Evolutionary conservation across 192 early-diverging fungal genomes (phyloP).

Genomic region (Endogone sp.): DNA sequence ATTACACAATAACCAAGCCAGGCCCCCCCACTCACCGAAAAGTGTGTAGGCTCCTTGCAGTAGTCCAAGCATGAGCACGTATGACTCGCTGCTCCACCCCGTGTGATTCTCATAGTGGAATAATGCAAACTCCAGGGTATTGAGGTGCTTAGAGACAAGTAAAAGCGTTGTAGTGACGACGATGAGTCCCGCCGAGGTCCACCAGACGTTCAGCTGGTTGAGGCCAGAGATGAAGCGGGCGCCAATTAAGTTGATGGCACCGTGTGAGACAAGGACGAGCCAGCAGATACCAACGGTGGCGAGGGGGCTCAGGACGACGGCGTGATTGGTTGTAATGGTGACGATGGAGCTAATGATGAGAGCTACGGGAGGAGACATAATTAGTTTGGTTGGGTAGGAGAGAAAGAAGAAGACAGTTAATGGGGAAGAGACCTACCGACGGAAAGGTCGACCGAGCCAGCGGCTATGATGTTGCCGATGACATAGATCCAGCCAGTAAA

Average conservation of each 20-base stretch:
- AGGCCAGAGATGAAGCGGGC: slow-evolving; percentile 10
- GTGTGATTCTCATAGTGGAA: slow-evolving; percentile 30
- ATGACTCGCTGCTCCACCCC: slow-evolving; percentile 18
- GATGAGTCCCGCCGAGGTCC: slow-evolving; percentile 24
- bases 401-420: no score
- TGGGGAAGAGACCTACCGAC: slow-evolving; percentile 14
- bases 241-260: slow-evolving; percentile 15
- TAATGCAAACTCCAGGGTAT: slow-evolving; percentile 16
- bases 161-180: slow-evolving; percentile 14
- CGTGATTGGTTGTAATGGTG: slow-evolving; percentile 5
- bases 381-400: no score
- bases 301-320: slow-evolving; percentile 2
- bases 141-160: slow-evolving; percentile 3
- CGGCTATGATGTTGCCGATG: slow-evolving; percentile 21
- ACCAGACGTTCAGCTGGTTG: slow-evolving; percentile 27
- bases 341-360: slow-evolving; percentile 22
- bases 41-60: slow-evolving; percentile 26
- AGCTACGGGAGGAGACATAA: no score
- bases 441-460: slow-evolving; percentile 21
- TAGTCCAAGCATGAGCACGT: slow-evolving; percentile 25
- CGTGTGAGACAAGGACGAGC: slow-evolving; percentile 14
- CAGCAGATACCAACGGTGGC: slow-evolving; percentile 13
- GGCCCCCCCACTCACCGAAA: slow-evolving; percentile 24
- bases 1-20: no score
- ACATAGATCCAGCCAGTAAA: slow-evolving; percentile 26